Base-by-base conservation (phyloP, 441 rosid genomes). In the Manihot esculenta region DNA sequence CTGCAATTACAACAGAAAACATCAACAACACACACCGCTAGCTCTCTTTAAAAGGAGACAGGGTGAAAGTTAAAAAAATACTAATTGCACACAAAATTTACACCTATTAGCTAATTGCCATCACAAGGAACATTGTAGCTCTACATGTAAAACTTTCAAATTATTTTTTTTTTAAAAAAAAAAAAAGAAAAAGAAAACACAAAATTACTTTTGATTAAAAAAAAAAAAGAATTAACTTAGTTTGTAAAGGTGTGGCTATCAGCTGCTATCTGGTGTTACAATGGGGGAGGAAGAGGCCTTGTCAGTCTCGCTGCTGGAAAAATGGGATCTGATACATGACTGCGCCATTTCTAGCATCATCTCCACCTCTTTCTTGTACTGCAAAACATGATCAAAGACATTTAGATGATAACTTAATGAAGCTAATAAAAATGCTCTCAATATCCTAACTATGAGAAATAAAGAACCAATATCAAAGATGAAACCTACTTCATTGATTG, bases 361-460 rank as follows among this genome's bases (percentile, higher is more conserved):
- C 53, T 84, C 97, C 67, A 89, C 85, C 82, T 91, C 98, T 86
- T 89, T 95, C 91, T 95, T 93, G 88, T 86, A 91, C 99, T 90
- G 67, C 73, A 79, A 48, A 48, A 9, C 21, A 30, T n/a, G 8
- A 68, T 21, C 38, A 56, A 24, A 42, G 20, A 63, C 8, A 6
- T 38, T 38, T 27, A 14, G 71, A 53, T 10, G 12, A 18, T 1
- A 14, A 26, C 15, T 57, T 23, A 57, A n/a, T n/a, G n/a, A 49
- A 42, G 51, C 30, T 33, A 24, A 76, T 61, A 64, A 55, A 72
- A 50, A 59, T 24, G 23, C 48, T 60, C 26, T n/a, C n/a, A n/a
- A n/a, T n/a, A n/a, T 9, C 24, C 48, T 42, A 44, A 33, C 24
- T 33, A 17, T 53, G 5, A 33, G 13, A 1, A 47, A 20, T 26